Evolutionary conservation across 2,329 filamentous ascomycete genomes (phyloP), one percentile per base, ranked within the genome.

Genomic region (Boeremia lycopersici): DNA sequence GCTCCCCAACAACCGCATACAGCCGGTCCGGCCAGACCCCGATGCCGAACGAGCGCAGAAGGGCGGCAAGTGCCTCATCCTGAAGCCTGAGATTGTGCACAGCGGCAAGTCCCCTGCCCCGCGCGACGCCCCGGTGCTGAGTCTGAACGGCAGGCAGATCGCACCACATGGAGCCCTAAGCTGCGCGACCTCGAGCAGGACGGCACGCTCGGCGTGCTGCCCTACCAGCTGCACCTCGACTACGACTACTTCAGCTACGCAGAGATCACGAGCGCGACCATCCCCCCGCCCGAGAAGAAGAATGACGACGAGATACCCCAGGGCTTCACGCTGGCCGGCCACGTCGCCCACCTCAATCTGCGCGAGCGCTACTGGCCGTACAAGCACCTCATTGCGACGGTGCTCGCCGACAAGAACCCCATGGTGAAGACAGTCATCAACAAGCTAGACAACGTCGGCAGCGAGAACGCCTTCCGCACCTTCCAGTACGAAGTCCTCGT

Each of bases 321-420:
- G 29, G 91, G 92, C 43, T 98, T 96, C 79, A 91, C 91, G 52
- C 87, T 88, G 31, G 92, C 93, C 31, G 93, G 95, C 17, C 93
- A 98, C 67, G 87, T 98, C 87, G 93, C 92, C 35, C 95, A 99
- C 71, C 80, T 99, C 54, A 99, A 99, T 74, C 86, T 99, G 29
- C 86, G 91, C 45, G 86, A 90, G 17, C 84, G 87, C 61, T 97
- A 92, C 70, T 79, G 91, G 10, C 91, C 90, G 0, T 96, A 96
- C 80, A 96, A 95, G 75, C 75, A 89, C 62, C 74, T 98, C 36
- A 93, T 98, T 44, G 95, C 89, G 0, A 81, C 93, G 67, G 87
- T 98, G 2, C 79, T 99, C 17, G 78, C 91, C 47, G 95, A 98
- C 79, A 99, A 99, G 78, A 96, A 96, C 76, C 83, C 86, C 9